Percentiles rank a stretch among this genome's conserved stretches.
Evolutionary conservation across 2,329 filamentous ascomycete genomes (phyloP).

Genomic region (Thelonectria rubi): DNA sequence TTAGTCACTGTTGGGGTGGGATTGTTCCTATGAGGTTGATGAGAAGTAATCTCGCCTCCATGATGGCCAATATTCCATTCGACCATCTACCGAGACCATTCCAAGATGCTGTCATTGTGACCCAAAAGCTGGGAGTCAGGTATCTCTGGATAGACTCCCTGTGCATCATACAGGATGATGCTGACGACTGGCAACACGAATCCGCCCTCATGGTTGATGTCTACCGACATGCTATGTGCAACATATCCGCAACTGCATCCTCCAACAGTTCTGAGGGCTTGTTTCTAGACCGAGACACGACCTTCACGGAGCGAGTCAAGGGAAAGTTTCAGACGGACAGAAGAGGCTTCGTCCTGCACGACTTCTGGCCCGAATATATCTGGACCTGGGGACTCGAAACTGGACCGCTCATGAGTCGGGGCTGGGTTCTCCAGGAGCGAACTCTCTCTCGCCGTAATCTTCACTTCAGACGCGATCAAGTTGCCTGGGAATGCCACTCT

Average conservation of each 20-base stretch:
- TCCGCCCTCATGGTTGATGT: conserved; percentile 24
- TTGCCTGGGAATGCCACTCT: background rate
- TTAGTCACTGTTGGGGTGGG: background rate
- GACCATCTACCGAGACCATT: background rate
- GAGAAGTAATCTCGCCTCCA: background rate
- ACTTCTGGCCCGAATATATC: conserved; percentile 7
- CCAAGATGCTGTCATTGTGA: background rate
- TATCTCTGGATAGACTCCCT: conserved; percentile 12
- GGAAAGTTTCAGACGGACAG: background rate
- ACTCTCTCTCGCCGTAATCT: conserved; percentile 4
- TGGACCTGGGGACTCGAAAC: background rate
- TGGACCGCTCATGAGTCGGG: conserved; percentile 2
- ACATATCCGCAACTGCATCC: background rate
- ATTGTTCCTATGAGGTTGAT: background rate
- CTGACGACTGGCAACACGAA: conserved; percentile 19
- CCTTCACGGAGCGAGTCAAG: background rate
- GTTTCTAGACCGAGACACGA: background rate
- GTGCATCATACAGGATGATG: conserved; percentile 11
- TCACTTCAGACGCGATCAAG: conserved; percentile 8
- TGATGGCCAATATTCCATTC: background rate
- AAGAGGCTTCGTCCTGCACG: background rate
- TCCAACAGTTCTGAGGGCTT: background rate
- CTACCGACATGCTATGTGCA: conserved; percentile 6
- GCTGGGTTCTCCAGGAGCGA: conserved; percentile 2
- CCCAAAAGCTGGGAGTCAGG: background rate